Percentiles rank a stretch among this genome's conserved stretches.
Conservation (phyloP, 1,139 yeast species). For the Suhomyces taliae region DNA sequence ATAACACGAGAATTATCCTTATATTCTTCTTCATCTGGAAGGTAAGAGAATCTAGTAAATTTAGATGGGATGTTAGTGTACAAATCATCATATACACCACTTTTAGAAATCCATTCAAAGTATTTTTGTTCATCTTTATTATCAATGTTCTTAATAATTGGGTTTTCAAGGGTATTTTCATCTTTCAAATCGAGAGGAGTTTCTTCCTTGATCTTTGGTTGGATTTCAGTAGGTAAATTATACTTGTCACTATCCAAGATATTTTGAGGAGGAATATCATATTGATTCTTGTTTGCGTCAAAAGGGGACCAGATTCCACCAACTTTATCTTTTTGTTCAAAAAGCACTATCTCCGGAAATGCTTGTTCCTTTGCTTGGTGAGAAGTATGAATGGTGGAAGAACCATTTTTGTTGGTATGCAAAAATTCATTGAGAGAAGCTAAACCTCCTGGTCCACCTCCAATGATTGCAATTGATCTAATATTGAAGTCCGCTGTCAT, state of each 20-base stretch:
- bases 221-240: conserved; percentile 25
- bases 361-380: conserved; percentile 6
- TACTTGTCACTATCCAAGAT: conserved; percentile 29
- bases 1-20: conserved; percentile 25
- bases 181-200: not conserved
- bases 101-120: conserved; percentile 36
- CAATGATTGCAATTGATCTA: conserved; percentile 34
- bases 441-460: conserved; percentile 41
- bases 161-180: conserved; percentile 22
- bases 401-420: conserved; percentile 34
- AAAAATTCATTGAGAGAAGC: conserved; percentile 37
- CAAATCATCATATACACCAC: conserved; percentile 32
- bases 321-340: conserved; percentile 33
- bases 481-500: conserved; percentile 9
- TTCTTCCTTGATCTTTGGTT: conserved; percentile 17
- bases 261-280: conserved; percentile 30
- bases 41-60: conserved; percentile 44
- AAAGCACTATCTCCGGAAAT: conserved; percentile 37
- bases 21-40: conserved; percentile 30
- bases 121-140: conserved; percentile 14
- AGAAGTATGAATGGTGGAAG: conserved; percentile 25
- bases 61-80: conserved; percentile 49
- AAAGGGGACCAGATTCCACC: conserved; percentile 40
- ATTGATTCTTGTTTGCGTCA: conserved; percentile 16
- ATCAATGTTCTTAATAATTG: conserved; percentile 15